Base-by-base conservation (phyloP, 164 flowering plant genomes). In the Annona squamosa region DNA sequence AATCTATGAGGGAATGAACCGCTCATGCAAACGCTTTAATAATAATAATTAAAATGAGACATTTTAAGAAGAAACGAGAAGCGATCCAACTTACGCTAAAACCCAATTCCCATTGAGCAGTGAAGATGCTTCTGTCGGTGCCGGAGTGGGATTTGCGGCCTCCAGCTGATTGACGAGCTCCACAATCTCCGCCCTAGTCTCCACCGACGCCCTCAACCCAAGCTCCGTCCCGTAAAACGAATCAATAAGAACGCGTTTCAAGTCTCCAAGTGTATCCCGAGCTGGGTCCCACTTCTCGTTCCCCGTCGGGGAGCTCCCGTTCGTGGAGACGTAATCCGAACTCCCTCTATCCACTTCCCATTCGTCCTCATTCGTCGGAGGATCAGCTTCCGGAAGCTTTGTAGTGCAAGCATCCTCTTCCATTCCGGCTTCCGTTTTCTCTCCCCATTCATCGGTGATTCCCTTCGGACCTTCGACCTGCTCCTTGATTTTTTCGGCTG, bases 101-200 rank as follows among this genome's bases (percentile, higher is more conserved):
- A 93, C 80, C 99, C 98, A 93, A 66, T 87, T 91, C 16, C 99
- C 99, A 75, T 88, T 90, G n/a, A 94, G 92, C 77, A 85, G 80
- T 3, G 59, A 82, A 3, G 88, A 13, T 1, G 85, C 80, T 74
- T 88, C 89, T 2, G 81, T 78, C 3, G 99, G 97, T 3, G 86
- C 90, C 37, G 86, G 84, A 41, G 87, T 90, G 2, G 98, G 99
- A 78, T 95, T 95, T 46, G 69, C 75, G 3, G 90, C 84, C 81
- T 95, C 99, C 81, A 95, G 75, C 85, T 90, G 94, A 77, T 76
- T 84, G 66, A 93, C 90, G 68, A 95, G 71, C 82, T 95, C 99
- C 74, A 82, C 77, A 19, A 90, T 87, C 91, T 95, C 99, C 4
- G 89, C 98, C 76, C 98, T 79, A 16, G 87, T 86, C 72, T 93